A percentile compares a stretch with the other conserved stretches of the same genome.
These are phyloP conservation scores for Aspergillus indologenus DNA, from an alignment of 495 filamentous ascomycete species.

Conservation along the genomic window DNA sequence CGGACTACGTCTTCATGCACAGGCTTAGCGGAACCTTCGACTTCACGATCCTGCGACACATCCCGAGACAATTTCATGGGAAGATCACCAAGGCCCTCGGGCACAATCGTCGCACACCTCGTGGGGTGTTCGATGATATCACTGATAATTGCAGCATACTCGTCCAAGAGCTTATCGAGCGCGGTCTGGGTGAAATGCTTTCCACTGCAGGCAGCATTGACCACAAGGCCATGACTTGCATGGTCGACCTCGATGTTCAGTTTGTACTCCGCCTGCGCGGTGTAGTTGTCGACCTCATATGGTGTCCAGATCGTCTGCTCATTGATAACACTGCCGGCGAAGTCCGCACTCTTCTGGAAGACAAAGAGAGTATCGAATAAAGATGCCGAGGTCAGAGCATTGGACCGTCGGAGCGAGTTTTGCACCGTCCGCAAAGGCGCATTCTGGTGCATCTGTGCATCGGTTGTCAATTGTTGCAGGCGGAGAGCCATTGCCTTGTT, in stretches of 20 bases:
- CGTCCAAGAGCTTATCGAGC: conserved; percentile 44
- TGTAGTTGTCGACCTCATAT: conserved; percentile 59
- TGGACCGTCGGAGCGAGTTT: conserved; percentile 25
- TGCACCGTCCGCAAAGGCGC: conserved; percentile 38
- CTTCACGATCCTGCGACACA: background rate
- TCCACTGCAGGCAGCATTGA: conserved; percentile 20
- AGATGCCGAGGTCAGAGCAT: conserved; percentile 21
- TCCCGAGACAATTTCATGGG: conserved; percentile 16
- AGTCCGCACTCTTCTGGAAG: conserved; percentile 58
- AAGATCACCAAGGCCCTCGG: conserved; percentile 20
- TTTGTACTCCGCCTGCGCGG: conserved; percentile 61
- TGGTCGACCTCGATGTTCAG: conserved; percentile 28
- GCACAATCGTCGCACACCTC: conserved; percentile 23
- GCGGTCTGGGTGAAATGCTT: conserved; percentile 27
- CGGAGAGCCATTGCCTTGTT: conserved; percentile 50
- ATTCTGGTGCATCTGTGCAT: conserved; percentile 54
- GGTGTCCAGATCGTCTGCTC: conserved; percentile 51
- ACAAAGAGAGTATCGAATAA: conserved; percentile 86
- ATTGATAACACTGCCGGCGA: conserved; percentile 16
- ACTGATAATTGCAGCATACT: conserved; percentile 47
- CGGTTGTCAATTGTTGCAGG: conserved; percentile 62
- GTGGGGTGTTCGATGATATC: conserved; percentile 33
- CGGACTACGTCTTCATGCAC: conserved; percentile 52
- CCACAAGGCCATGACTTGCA: conserved; percentile 35
- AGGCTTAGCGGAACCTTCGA: conserved; percentile 7